These are phyloP conservation scores for Boletus tomentosulus DNA, from an alignment of 768 basidiomycete species.

Conservation along the genomic window DNA sequence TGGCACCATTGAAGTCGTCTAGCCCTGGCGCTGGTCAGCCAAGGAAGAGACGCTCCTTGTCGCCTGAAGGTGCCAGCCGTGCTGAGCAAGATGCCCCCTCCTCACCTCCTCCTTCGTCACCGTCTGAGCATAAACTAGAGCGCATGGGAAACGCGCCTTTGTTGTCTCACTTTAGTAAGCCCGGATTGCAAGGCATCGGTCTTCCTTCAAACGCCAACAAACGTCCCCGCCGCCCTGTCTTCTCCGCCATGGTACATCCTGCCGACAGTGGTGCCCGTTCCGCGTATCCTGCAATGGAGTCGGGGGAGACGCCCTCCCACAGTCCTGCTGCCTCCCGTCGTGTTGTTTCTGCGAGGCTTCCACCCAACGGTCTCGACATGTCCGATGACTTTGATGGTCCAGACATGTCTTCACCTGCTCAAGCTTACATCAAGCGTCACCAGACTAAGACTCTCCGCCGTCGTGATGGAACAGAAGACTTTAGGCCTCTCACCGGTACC, in stretches of 20 bases:
- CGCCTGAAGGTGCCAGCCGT: constrained; percentile 43
- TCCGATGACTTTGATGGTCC: constrained; percentile 53
- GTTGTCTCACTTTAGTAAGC: constrained; percentile 44
- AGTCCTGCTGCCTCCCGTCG: constrained; percentile 52
- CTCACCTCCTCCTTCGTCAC: constrained; percentile 49
- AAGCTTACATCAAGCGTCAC: constrained; percentile 75
- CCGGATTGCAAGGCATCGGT: constrained; percentile 49
- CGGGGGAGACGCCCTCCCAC: constrained; percentile 30
- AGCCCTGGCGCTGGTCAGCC: constrained; percentile 35
- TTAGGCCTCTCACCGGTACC: constrained; percentile 67
- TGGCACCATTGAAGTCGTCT: constrained; percentile 43
- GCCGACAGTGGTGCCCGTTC: constrained; percentile 39
- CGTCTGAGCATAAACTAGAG: constrained; percentile 44
- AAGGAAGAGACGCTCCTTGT: constrained; percentile 59
- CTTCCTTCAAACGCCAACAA: constrained; percentile 53
- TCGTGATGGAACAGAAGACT: constrained; percentile 80
- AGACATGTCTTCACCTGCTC: constrained; percentile 77
- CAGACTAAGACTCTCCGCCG: constrained; percentile 73
- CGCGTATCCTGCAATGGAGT: constrained; percentile 40
- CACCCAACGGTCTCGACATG: constrained; percentile 39
- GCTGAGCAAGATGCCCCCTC: constrained; percentile 41
- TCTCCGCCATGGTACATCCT: constrained; percentile 59
- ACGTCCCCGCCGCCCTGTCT: constrained; percentile 59
- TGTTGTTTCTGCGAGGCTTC: constrained; percentile 71
- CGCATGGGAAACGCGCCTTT: constrained; percentile 34